Percentiles rank a stretch among this genome's conserved stretches.
phyloP scores from a whole-genome alignment of 306 rosid species.

The Pyrus betulifolia region DNA sequence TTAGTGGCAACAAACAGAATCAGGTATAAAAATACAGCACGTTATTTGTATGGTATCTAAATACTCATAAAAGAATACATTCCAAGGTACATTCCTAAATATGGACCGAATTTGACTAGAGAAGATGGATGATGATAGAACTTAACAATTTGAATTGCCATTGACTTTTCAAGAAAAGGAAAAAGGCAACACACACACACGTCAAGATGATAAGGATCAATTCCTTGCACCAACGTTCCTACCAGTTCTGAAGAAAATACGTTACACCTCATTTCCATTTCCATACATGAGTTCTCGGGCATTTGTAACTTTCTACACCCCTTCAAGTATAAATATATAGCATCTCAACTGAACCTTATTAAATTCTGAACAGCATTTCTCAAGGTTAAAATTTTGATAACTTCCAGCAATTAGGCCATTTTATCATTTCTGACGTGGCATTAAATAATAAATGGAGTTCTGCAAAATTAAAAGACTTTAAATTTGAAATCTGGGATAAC shows the following conservation, averaged over 20 bases:
- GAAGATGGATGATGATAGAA: neutral
- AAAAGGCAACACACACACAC: neutral
- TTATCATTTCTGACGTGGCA: too few relatives aligned
- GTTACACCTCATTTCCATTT: conserved; percentile 2
- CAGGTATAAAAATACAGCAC: neutral
- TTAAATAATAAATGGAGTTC: too few relatives aligned
- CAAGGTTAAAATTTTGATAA: neutral
- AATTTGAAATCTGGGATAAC: too few relatives aligned
- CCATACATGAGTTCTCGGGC: neutral
- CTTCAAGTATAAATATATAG: neutral
- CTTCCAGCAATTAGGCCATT: neutral
- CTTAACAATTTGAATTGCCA: neutral
- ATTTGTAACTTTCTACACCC: neutral
- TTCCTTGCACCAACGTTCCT: neutral
- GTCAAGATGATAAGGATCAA: neutral
- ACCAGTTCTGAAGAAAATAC: neutral
- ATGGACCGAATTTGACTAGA: neutral
- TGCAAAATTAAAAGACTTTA: too few relatives aligned
- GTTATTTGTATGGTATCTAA: neutral
- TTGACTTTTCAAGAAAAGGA: neutral
- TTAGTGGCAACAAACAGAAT: neutral
- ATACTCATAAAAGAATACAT: neutral
- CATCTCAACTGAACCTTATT: neutral
- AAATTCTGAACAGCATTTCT: neutral
- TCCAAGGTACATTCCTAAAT: neutral